These are phyloP conservation scores for Arthrobotrys megalospora DNA, from an alignment of 2,329 filamentous ascomycete genomes.

Conservation along the genomic window DNA sequence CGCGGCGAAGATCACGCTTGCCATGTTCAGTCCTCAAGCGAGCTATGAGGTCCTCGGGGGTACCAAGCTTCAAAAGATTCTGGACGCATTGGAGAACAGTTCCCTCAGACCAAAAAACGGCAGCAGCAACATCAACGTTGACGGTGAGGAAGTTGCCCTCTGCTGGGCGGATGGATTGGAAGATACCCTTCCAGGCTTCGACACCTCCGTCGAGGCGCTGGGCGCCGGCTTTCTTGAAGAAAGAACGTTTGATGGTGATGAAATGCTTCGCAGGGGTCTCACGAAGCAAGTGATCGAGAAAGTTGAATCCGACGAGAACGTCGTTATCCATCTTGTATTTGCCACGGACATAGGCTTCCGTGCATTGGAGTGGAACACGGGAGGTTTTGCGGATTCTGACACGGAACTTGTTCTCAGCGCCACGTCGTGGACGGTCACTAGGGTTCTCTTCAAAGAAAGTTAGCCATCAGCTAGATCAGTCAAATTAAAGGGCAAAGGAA, in stretches of 20 bases:
- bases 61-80: conserved; percentile 57
- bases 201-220: conserved; percentile 76
- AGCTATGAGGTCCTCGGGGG: conserved; percentile 63
- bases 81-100: conserved; percentile 64
- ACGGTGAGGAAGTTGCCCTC: conserved; percentile 78
- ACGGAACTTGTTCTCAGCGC: conserved; percentile 71
- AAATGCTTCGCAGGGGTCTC: conserved; percentile 79
- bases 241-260: conserved; percentile 83
- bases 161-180: conserved; percentile 79
- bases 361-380: conserved; percentile 77
- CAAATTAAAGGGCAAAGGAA: not conserved
- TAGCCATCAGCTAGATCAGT: not conserved
- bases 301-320: conserved; percentile 86
- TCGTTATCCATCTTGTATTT: conserved; percentile 75
- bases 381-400: conserved; percentile 77
- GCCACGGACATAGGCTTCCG: conserved; percentile 78
- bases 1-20: conserved; percentile 71
- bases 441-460: conserved; percentile 66
- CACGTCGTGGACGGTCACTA: conserved; percentile 61
- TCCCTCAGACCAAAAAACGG: conserved; percentile 81
- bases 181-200: conserved; percentile 89
- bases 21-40: conserved; percentile 61
- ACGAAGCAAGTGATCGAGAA: conserved; percentile 91
- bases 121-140: conserved; percentile 93
- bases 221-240: conserved; percentile 76